A percentile compares a stretch with the other conserved stretches of the same genome.
phyloP scores from a whole-genome alignment of 495 filamentous ascomycete genomes.

The Immersiella caudata region DNA sequence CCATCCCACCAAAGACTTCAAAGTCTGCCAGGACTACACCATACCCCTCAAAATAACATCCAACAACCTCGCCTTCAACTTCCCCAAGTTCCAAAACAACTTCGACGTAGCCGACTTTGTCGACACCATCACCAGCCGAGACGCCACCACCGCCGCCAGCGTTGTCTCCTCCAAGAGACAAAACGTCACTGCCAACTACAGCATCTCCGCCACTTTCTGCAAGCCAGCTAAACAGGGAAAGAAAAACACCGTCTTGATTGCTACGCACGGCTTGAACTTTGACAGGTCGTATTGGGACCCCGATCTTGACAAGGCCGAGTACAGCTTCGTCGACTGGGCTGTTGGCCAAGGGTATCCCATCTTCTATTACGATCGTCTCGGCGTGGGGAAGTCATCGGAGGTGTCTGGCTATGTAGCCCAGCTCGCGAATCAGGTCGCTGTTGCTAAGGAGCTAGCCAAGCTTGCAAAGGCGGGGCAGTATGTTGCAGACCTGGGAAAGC shows the following conservation, averaged over 20 bases:
- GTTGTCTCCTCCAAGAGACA: background rate
- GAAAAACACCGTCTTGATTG: constrained; percentile 27
- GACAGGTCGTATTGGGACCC: constrained; percentile 59
- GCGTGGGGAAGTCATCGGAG: constrained; percentile 55
- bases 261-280: constrained; percentile 33
- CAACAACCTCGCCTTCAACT: constrained; percentile 20
- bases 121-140: constrained; percentile 22
- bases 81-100: constrained; percentile 25
- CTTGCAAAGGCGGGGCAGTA: constrained; percentile 35
- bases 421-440: constrained; percentile 30
- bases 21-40: constrained; percentile 23
- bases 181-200: constrained; percentile 25
- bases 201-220: constrained; percentile 34
- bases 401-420: constrained; percentile 37
- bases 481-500: constrained; percentile 27
- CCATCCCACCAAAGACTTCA: background rate
- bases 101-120: constrained; percentile 32
- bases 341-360: constrained; percentile 54
- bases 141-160: background rate
- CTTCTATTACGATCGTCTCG: constrained; percentile 61
- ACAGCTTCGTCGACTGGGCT: constrained; percentile 58
- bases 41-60: constrained; percentile 24
- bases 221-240: constrained; percentile 17
- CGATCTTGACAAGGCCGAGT: constrained; percentile 53
- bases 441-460: constrained; percentile 29